Conservation (phyloP, 441 rosid genomes). For the Adansonia grandidieri region DNA sequence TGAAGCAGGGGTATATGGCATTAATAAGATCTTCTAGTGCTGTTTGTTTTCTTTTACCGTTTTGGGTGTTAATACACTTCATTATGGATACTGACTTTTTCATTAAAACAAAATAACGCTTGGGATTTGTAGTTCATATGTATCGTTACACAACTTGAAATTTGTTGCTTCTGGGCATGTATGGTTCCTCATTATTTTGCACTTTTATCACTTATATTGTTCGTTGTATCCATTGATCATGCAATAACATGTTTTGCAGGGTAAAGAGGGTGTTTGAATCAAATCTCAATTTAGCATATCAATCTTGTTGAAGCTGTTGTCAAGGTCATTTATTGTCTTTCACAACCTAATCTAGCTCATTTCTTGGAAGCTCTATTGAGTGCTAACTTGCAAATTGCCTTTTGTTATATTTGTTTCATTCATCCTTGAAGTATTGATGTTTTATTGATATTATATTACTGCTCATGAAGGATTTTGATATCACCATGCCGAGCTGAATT, state of each 20-base stretch:
- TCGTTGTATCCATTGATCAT: background rate
- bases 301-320: slow-evolving; percentile 75
- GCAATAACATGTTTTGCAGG: slow-evolving; percentile 43
- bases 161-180: too few species aligned
- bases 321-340: slow-evolving; percentile 39
- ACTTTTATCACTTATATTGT: too few species aligned
- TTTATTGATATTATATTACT: slow-evolving; percentile 13
- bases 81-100: too few species aligned
- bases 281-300: slow-evolving; percentile 60
- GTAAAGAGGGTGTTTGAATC: slow-evolving; percentile 83
- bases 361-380: slow-evolving; percentile 2
- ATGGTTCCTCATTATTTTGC: too few species aligned
- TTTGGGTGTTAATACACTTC: too few species aligned
- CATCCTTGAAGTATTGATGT: background rate
- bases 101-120: too few species aligned
- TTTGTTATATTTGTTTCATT: slow-evolving; percentile 12
- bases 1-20: too few species aligned
- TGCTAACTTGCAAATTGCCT: background rate
- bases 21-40: too few species aligned
- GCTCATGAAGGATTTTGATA: slow-evolving; percentile 86
- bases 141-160: too few species aligned
- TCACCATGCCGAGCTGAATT: slow-evolving; percentile 40
- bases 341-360: background rate
- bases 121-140: too few species aligned
- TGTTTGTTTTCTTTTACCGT: too few species aligned